These are phyloP conservation scores for Cajanus cajan DNA, from an alignment of 306 rosid genomes.

Conservation along the genomic window DNA sequence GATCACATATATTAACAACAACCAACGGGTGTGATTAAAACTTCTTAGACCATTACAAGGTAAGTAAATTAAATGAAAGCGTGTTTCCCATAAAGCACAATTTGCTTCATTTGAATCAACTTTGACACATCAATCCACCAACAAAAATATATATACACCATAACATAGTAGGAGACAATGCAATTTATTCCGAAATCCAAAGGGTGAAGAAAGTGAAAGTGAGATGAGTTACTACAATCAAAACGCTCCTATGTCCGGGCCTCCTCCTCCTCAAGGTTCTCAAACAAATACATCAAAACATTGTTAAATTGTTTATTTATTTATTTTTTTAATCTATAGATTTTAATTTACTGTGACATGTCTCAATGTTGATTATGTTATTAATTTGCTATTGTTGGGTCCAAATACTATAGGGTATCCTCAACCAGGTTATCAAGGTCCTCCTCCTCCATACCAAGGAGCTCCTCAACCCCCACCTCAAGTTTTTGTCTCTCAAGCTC, in stretches of 20 bases:
- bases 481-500: slow-evolving; percentile 9
- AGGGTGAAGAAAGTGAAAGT: not conserved
- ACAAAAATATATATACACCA: not conserved
- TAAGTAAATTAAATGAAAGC: not conserved
- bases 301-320: not conserved
- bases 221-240: slow-evolving; percentile 28
- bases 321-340: no score
- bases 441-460: not conserved
- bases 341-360: no score
- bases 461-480: slow-evolving; percentile 14
- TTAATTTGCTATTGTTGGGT: no score
- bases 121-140: not conserved
- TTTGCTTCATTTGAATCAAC: not conserved
- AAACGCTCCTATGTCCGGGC: slow-evolving; percentile 23
- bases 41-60: not conserved
- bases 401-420: not conserved
- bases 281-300: not conserved
- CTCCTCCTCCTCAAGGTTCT: slow-evolving; percentile 19
- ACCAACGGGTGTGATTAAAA: no score
- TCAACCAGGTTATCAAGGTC: slow-evolving; percentile 27
- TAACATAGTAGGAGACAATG: not conserved
- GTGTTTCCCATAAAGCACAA: not conserved
- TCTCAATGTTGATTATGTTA: no score
- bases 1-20: no score
- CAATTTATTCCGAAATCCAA: not conserved